Base-by-base conservation (phyloP, 192 early-diverging fungal genomes). In the Geosiphon pyriformis region DNA sequence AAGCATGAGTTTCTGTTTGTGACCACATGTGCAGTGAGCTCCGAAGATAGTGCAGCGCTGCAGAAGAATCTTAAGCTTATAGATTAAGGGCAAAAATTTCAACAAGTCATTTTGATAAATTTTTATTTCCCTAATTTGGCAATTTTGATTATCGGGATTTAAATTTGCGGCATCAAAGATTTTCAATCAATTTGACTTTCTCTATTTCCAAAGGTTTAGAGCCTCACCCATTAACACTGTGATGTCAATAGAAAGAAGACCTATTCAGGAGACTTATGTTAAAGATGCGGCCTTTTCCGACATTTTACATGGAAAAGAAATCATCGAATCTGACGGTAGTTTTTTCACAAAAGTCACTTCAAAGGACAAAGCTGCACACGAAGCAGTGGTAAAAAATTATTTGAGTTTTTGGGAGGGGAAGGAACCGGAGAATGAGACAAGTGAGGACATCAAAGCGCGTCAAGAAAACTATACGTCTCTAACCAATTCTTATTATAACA, bases 401-500 rank as follows among this genome's bases (percentile, higher is more conserved):
- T 75, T 85, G 52, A 77, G 80, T 68, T 87, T 87, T 78, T 92
- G 90, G 88, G 77, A 78, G 55, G 76, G 80, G 22, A 69, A 76
- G 1, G 67, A 79, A 18, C 70, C 70, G 2, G 76, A 78, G 26
- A 70, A 72, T 15, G 78, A 86, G 72, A 83, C 81, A 67, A 86
- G 85, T 68, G 84, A 85, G 27, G 75, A 81, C 32, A 82, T 83
- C 56, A 46, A 46, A 26, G 65, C 71, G 20, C 80, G 90, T 46
- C 71, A 78, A 15, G 59, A 53, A 51, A 71, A 83, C 59, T 89
- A 89, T 74, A 88, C 85, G 66, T 74, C 79, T 6, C 72, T 92
- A 65, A 86, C 87, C 55, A 92, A 92, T 80, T 81, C 90, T 22
- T 92, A 88, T 73, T 92, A 92, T 71, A 89, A 90, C 68, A 79